Evolutionary conservation across 257 asterid genomes (phyloP).

Genomic region (Penstemon eatonii): DNA sequence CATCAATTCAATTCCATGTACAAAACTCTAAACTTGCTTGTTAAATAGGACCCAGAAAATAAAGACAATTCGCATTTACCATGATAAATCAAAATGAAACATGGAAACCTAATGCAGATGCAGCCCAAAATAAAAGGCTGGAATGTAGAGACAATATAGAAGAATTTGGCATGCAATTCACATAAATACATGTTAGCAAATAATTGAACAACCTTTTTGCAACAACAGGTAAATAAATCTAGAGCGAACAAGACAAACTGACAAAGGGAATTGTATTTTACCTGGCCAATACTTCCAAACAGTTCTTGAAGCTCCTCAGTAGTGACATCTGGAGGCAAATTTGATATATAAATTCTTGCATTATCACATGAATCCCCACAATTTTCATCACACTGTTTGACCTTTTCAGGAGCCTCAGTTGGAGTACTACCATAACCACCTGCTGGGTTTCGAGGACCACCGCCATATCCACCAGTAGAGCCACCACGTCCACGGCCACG

Average conservation of each 20-base stretch:
- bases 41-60: not conserved
- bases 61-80: not conserved
- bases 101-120: not conserved
- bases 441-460: conserved; percentile 54
- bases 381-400: conserved; percentile 91
- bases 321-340: conserved; percentile 96
- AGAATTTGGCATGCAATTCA: conserved; percentile 10
- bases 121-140: no score
- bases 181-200: conserved; percentile 10
- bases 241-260: conserved; percentile 18
- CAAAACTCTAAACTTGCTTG: not conserved
- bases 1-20: conserved; percentile 1
- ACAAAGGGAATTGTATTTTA: conserved; percentile 48
- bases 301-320: conserved; percentile 87
- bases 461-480: conserved; percentile 66
- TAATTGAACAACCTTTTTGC: not conserved
- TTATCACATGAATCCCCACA: conserved; percentile 97
- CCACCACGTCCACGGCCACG: conserved; percentile 82
- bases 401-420: conserved; percentile 67
- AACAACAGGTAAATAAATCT: conserved; percentile 15
- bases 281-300: conserved; percentile 99
- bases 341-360: conserved; percentile 92
- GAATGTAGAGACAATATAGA: not conserved
- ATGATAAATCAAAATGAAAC: not conserved
- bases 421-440: conserved; percentile 70